Conservation (phyloP, 768 basidiomycete genomes). For the Lactarius vividus region DNA sequence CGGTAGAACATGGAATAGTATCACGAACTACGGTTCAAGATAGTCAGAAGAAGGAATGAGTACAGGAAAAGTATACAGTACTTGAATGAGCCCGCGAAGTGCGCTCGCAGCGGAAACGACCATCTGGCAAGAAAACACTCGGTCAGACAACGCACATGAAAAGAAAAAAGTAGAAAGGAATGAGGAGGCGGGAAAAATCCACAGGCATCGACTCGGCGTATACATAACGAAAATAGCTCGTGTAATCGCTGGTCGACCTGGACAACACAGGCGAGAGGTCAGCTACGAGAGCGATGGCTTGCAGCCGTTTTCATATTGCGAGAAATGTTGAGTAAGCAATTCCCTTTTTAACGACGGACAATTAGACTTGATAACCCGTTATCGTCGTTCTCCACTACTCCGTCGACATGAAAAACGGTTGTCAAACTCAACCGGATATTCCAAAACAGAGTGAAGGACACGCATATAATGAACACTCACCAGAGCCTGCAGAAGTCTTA, state of each 20-base stretch:
- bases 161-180: not conserved
- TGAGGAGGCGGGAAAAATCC: not conserved
- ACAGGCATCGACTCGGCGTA: slow-evolving; percentile 16
- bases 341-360: not conserved
- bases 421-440: slow-evolving; percentile 8
- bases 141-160: slow-evolving; percentile 13
- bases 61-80: not conserved
- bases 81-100: slow-evolving; percentile 10
- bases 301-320: too few relatives aligned
- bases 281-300: too few relatives aligned
- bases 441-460: not conserved
- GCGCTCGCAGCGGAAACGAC: not conserved
- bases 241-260: not conserved
- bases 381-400: not conserved
- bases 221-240: not conserved
- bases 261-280: not conserved
- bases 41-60: not conserved
- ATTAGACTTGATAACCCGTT: not conserved
- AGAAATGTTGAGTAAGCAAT: not conserved
- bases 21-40: not conserved
- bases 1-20: not conserved
- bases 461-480: slow-evolving; percentile 4
- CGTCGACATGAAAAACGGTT: not conserved
- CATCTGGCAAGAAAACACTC: slow-evolving; percentile 6
- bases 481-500: not conserved